Percentiles rank a stretch among this genome's conserved stretches.
These are phyloP conservation scores for Mortierella sp. DNA, from an alignment of 371 early-diverging fungal genomes.

Conservation along the genomic window DNA sequence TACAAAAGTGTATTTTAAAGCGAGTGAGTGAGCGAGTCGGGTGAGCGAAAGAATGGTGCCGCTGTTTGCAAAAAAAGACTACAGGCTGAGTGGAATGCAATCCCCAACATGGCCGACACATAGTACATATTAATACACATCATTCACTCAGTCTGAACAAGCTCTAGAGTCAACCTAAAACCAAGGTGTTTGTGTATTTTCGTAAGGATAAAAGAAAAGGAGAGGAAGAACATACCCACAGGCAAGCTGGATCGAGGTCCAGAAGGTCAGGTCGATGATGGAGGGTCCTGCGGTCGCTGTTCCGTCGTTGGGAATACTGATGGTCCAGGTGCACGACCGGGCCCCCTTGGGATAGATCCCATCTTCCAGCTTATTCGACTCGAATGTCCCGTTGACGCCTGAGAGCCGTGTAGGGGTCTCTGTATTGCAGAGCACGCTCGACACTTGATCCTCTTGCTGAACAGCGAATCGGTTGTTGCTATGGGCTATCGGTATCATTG, in stretches of 20 bases:
- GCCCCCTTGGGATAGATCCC: slow-evolving; percentile 23
- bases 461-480: background rate
- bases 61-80: background rate
- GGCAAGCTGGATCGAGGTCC: slow-evolving; percentile 30
- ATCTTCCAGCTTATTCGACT: slow-evolving; percentile 26
- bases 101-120: too few species aligned
- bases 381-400: slow-evolving; percentile 28
- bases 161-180: too few species aligned
- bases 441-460: slow-evolving; percentile 1
- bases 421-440: slow-evolving; percentile 19
- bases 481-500: too few species aligned
- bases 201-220: background rate
- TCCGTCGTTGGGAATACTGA: background rate
- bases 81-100: too few species aligned
- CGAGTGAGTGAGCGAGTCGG: background rate
- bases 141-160: too few species aligned
- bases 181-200: too few species aligned
- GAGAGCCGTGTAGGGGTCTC: slow-evolving; percentile 1
- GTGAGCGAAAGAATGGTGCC: too few species aligned
- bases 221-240: slow-evolving; percentile 42
- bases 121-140: too few species aligned
- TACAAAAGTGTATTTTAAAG: background rate
- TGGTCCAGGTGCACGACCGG: slow-evolving; percentile 43
- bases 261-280: slow-evolving; percentile 29
- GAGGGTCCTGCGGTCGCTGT: slow-evolving; percentile 1